Base-by-base conservation (phyloP, 2,329 filamentous ascomycete species). In the Didymella pinodella region DNA sequence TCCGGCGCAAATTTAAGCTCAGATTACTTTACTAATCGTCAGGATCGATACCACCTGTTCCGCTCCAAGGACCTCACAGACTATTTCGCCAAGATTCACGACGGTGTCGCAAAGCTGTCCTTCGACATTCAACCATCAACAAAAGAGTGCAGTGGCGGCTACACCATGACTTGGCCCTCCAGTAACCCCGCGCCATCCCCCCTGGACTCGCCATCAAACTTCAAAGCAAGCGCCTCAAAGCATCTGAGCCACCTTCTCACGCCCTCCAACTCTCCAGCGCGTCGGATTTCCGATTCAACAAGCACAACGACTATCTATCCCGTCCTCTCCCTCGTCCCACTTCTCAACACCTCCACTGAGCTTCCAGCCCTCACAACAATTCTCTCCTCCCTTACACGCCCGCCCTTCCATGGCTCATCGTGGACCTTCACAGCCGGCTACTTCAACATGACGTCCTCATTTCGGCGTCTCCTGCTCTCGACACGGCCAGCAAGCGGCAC, bases 351-450 rank as follows among this genome's bases (percentile, higher is more conserved):
- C 0, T 97, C 94, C 0, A 98, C 94, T 12, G 95, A 99, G 75
- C 88, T 95, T 12, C 92, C 92, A 0, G 90, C 90, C 16, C 81
- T 99, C 18, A 92, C 87, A 0, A 85, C 86, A 45, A 85, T 98
- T 38, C 84, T 98, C 3, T 84, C 85, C 38, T 84, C 96, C 26
- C 84, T 98, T 3, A 84, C 89, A 0, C 79, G 77, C 0, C 84
- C 90, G 0, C 79, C 83, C 6, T 90, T 92, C 68, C 80, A 83
- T 10, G 84, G 86, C 32, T 91, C 90, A 0, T 89, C 87, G 14
- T 99, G 95, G 95, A 95, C 92, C 0, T 98, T 99, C 76, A 98
- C 95, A 0, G 95, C 95, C 0, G 95, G 95, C 51, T 99, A 99
- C 80, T 99, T 99, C 81, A 99, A 99, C 80, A 96, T 96, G 55